phyloP scores from a whole-genome alignment of 768 basidiomycete genomes.

The Termitomyces sp. region DNA sequence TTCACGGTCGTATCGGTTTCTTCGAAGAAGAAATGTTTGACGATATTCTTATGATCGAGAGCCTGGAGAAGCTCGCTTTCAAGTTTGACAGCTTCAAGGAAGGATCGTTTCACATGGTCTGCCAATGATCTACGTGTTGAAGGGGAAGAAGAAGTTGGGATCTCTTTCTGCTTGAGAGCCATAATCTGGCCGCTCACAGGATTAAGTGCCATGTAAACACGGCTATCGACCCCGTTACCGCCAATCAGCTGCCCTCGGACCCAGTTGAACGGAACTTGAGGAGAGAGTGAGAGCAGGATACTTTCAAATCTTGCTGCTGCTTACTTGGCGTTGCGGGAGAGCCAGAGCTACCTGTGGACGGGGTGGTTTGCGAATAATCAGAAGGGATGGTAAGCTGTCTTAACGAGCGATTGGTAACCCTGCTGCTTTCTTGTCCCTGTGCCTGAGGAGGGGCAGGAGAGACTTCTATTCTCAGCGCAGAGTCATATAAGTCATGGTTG shows the following conservation, averaged over 20 bases:
- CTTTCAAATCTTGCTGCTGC: conserved; percentile 5
- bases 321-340: conserved; percentile 5
- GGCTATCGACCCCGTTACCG: conserved; percentile 91
- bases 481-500: conserved; percentile 11
- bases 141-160: conserved; percentile 38
- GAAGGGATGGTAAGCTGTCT: background rate
- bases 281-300: conserved; percentile 5
- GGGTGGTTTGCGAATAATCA: background rate
- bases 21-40: conserved; percentile 91
- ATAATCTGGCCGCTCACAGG: conserved; percentile 95
- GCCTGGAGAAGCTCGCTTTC: conserved; percentile 95
- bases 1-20: conserved; percentile 80
- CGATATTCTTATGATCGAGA: conserved; percentile 92
- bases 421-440: background rate
- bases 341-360: background rate
- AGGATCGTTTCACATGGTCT: conserved; percentile 71
- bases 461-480: background rate
- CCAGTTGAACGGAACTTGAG: conserved; percentile 88
- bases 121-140: background rate
- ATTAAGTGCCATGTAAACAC: conserved; percentile 92
- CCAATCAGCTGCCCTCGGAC: conserved; percentile 95
- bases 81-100: conserved; percentile 85
- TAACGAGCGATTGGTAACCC: background rate
- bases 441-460: background rate
- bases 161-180: conserved; percentile 97